Evolutionary conservation across 805 yeast species (phyloP).

Genomic region (Pichia rugopelliculosa): DNA sequence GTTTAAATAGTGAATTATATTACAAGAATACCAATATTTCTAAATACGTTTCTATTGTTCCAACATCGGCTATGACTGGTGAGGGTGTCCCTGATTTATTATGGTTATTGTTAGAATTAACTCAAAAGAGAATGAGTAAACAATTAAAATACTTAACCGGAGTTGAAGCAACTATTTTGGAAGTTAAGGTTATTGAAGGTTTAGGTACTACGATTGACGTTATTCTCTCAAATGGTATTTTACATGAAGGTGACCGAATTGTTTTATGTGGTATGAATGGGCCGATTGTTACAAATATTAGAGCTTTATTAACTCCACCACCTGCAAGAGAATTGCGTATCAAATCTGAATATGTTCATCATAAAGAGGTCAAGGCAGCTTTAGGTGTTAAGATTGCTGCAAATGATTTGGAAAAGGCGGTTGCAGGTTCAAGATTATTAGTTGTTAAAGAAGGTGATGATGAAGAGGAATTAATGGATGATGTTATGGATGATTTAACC

Average conservation of each 20-base stretch:
- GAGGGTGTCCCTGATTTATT: conserved; percentile 99
- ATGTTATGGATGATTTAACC: conserved; percentile 96
- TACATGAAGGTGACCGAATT: conserved; percentile 90
- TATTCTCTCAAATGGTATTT: conserved; percentile 90
- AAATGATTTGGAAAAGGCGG: conserved; percentile 95
- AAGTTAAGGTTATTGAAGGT: conserved; percentile 97
- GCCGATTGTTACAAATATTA: conserved; percentile 91
- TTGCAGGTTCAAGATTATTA: conserved; percentile 94
- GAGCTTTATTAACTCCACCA: conserved; percentile 96
- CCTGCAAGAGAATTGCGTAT: conserved; percentile 94
- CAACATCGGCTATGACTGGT: conserved; percentile 98
- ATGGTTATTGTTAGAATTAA: conserved; percentile 89
- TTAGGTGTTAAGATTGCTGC: conserved; percentile 98
- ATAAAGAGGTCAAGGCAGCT: conserved; percentile 97
- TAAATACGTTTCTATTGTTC: conserved; percentile 91
- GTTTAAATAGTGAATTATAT: conserved; percentile 94
- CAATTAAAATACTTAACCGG: conserved; percentile 93
- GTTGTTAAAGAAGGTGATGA: conserved; percentile 97
- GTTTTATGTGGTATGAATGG: conserved; percentile 98
- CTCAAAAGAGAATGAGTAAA: conserved; percentile 98
- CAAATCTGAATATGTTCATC: conserved; percentile 94
- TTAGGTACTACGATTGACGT: conserved; percentile 98
- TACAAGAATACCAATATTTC: conserved; percentile 92
- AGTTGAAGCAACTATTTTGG: conserved; percentile 93
- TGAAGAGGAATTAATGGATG: conserved; percentile 95